Evolutionary conservation across 371 early-diverging fungal species (phyloP).

Genomic region (Mucor irregularis): DNA sequence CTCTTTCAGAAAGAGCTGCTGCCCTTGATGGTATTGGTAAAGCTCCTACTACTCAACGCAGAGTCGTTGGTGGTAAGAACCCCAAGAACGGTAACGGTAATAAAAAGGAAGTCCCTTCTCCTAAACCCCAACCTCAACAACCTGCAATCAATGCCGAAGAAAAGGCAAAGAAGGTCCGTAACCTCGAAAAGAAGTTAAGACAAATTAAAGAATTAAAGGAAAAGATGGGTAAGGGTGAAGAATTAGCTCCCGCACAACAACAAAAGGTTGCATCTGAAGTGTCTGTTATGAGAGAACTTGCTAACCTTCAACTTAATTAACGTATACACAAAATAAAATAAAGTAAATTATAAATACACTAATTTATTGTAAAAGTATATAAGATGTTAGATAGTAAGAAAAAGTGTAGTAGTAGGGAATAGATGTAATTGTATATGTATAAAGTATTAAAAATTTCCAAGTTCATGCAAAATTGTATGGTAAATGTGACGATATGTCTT

Average conservation of each 20-base stretch:
- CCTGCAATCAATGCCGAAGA: constrained; percentile 38
- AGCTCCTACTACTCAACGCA: constrained; percentile 28
- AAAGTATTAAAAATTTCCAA: neutral
- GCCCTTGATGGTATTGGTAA: constrained; percentile 32
- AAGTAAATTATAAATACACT: too few species aligned
- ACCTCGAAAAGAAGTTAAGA: constrained; percentile 85
- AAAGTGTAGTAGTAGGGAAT: too few species aligned
- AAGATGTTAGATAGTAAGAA: too few species aligned
- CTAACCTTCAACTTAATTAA: constrained; percentile 25
- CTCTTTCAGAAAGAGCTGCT: constrained; percentile 43
- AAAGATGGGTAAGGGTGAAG: constrained; percentile 75
- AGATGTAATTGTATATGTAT: neutral
- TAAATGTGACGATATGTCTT: constrained; percentile 10
- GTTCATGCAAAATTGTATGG: constrained; percentile 22
- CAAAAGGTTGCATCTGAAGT: constrained; percentile 44
- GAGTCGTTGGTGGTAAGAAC: constrained; percentile 37
- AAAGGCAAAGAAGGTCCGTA: constrained; percentile 84
- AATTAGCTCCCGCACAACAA: constrained; percentile 79
- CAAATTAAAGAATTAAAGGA: constrained; percentile 87
- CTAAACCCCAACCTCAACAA: constrained; percentile 10
- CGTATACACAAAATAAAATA: too few species aligned
- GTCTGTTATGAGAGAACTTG: constrained; percentile 42
- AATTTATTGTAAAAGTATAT: too few species aligned
- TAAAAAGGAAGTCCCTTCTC: constrained; percentile 12
- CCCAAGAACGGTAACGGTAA: constrained; percentile 1